Percentiles rank a stretch among this genome's conserved stretches.
These are phyloP conservation scores for Daldinia loculata DNA, from an alignment of 495 filamentous ascomycete genomes.

Conservation along the genomic window DNA sequence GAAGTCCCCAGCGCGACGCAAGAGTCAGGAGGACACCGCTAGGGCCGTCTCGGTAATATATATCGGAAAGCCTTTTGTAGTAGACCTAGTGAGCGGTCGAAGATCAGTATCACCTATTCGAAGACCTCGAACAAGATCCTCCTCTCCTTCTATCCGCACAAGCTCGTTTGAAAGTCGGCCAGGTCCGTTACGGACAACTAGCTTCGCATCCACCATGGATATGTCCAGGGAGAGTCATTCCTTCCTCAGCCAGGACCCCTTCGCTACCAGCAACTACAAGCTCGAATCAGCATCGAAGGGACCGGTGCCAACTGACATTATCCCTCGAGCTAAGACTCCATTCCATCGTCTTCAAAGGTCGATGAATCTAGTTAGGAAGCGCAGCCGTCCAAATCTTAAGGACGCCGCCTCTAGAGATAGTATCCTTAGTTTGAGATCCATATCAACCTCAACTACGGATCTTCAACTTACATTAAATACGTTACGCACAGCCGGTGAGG, in stretches of 20 bases:
- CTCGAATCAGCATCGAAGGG: conserved; percentile 40
- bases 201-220: conserved; percentile 47
- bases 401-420: conserved; percentile 37
- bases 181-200: conserved; percentile 44
- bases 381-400: conserved; percentile 55
- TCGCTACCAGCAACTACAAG: conserved; percentile 51
- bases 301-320: conserved; percentile 26
- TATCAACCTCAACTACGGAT: conserved; percentile 34
- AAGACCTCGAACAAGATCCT: conserved; percentile 43
- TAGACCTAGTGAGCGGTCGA: conserved; percentile 52
- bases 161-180: conserved; percentile 18
- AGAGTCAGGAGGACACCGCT: conserved; percentile 58
- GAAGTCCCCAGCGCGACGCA: conserved; percentile 46
- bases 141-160: conserved; percentile 43
- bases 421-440: conserved; percentile 20
- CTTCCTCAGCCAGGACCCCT: conserved; percentile 60
- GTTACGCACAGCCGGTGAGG: conserved; percentile 24
- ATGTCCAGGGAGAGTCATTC: conserved; percentile 50
- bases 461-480: conserved; percentile 31
- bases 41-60: conserved; percentile 60
- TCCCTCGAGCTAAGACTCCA: conserved; percentile 44
- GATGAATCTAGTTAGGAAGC: conserved; percentile 56
- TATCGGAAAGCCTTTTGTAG: conserved; percentile 56
- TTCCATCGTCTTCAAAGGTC: conserved; percentile 57
- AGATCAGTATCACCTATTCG: conserved; percentile 52